phyloP scores from a whole-genome alignment of 208 protist genomes.

The Naegleria fowleri region DNA sequence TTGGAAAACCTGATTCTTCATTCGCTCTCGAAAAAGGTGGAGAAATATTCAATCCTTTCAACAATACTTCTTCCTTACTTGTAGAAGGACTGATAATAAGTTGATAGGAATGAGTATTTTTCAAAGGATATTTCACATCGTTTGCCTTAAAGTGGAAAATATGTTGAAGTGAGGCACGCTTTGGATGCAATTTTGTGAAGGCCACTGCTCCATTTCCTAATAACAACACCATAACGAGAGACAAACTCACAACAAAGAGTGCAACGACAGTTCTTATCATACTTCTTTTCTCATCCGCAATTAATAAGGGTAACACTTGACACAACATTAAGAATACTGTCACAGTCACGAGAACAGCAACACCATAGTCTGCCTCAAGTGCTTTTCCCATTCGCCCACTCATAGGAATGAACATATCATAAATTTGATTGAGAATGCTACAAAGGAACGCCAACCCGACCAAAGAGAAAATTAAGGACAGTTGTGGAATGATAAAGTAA shows the following conservation, averaged over 20 bases:
- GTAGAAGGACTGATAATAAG: not conserved
- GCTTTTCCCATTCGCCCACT: not conserved
- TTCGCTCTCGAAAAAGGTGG: no score
- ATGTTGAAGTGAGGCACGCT: not conserved
- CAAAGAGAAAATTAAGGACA: not conserved
- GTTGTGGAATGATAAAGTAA: not conserved
- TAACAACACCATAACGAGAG: not conserved
- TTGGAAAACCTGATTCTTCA: not conserved
- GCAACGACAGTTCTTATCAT: not conserved
- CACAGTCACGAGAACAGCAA: not conserved
- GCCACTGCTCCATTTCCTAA: not conserved
- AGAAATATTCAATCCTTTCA: not conserved
- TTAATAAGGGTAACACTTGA: not conserved
- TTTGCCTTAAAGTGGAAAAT: not conserved
- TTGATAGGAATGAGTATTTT: not conserved
- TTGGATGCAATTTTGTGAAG: not conserved
- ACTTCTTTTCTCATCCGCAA: not conserved
- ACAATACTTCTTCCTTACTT: not conserved
- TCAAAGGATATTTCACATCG: not conserved
- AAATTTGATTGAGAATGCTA: not conserved
- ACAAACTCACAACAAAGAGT: not conserved
- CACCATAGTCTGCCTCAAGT: not conserved
- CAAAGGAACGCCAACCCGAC: not conserved
- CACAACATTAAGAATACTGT: not conserved
- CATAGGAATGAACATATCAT: not conserved